Base-by-base conservation (phyloP, 441 rosid species). In the Euphorbia schlechtendalii region DNA sequence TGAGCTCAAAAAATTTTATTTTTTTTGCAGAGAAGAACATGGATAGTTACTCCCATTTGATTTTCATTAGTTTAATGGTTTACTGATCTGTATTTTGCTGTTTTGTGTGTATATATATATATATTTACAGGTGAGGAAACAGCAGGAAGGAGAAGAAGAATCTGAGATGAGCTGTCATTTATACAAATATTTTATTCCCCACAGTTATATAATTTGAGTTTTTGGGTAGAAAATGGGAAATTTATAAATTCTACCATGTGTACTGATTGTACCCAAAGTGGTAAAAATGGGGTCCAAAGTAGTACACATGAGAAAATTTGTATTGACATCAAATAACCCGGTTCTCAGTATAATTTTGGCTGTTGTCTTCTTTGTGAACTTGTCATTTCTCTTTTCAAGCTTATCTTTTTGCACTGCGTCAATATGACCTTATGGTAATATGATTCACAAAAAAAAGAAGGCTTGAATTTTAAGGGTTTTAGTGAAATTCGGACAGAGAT, bases 161-260 rank as follows among this genome's bases (percentile, higher is more conserved):
- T 68, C 68, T 65, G 41, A 64, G 70, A 62, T 71, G 74, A 70
- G 76, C 73, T 74, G 74, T 71, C 41, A 54, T 49, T 30, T 60
- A 21, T 24, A 5, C 46, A 48, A 69, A 77, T 67, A 62, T 70
- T 41, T 13, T 46, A 30, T 60, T 67, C 69, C 67, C 48, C 12
- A 5, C 11, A 66, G 74, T 68, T 71, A 34, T n/a, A 58, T 56
- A 55, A 53, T 57, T 32, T 67, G 61, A 30, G 59, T 56, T 38
- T 3, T 38, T 46, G 56, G 61, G 69, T 22, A 70, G 48, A 46
- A 40, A 45, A 20, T 28, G n/a, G n/a, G n/a, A n/a, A n/a, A n/a
- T n/a, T n/a, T n/a, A n/a, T n/a, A n/a, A n/a, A n/a, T n/a, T n/a
- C n/a, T n/a, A n/a, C n/a, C n/a, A n/a, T n/a, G n/a, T n/a, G n/a